Conservation (phyloP, 2,329 filamentous ascomycete species). For the Pyricularia grisea region DNA sequence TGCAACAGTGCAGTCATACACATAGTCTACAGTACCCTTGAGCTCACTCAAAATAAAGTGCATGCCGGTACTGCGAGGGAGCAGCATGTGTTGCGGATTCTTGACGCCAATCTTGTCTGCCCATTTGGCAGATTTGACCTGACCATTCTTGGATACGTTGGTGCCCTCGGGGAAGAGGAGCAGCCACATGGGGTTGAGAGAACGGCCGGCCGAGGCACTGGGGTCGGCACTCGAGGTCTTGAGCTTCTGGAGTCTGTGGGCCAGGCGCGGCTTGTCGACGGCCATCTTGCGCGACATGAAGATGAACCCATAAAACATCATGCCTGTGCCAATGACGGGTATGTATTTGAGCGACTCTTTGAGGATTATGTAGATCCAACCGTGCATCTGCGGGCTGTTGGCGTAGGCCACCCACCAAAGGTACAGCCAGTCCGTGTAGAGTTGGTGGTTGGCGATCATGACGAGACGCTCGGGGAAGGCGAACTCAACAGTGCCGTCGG, state of each 20-base stretch:
- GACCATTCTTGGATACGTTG: constrained; percentile 63
- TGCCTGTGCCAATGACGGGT: constrained; percentile 69
- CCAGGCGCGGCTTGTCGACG: constrained; percentile 65
- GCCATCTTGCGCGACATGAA: constrained; percentile 89
- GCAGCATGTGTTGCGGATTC: constrained; percentile 64
- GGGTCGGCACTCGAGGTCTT: constrained; percentile 48
- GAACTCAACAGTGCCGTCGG: constrained; percentile 67
- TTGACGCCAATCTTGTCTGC: constrained; percentile 64
- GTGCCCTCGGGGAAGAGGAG: constrained; percentile 84
- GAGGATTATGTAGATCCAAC: constrained; percentile 81
- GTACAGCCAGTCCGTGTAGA: constrained; percentile 89
- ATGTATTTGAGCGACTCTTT: constrained; percentile 81
- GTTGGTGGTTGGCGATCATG: constrained; percentile 82
- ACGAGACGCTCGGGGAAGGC: constrained; percentile 74
- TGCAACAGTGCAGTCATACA: constrained; percentile 90
- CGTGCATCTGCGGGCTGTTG: constrained; percentile 64
- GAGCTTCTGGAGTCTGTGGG: constrained; percentile 62
- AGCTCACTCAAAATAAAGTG: constrained; percentile 73
- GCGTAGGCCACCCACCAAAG: constrained; percentile 93
- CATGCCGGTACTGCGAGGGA: constrained; percentile 73
- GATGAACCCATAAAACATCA: constrained; percentile 83
- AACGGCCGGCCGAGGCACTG: constrained; percentile 34
- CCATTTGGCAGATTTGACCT: constrained; percentile 64
- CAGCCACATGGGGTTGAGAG: constrained; percentile 76
- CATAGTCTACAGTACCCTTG: constrained; percentile 64